Base-by-base conservation (phyloP, 805 yeast genomes). In the Scheffersomyces lignosus region DNA sequence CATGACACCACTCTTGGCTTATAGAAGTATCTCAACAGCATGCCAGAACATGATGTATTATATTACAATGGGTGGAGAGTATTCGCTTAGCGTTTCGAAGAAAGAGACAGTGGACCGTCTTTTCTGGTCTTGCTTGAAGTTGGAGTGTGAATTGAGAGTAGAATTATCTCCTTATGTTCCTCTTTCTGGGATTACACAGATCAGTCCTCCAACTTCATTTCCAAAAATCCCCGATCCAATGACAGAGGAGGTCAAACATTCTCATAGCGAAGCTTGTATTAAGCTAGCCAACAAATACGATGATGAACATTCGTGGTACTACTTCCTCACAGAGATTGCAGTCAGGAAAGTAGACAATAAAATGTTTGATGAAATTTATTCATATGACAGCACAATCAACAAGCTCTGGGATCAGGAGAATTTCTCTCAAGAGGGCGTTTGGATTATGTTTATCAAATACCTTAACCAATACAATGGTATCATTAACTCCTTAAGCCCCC, bases 291-390 rank as follows among this genome's bases (percentile, higher is more conserved):
- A 38, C 25, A 43, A 39, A 23, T 49, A 49, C 32, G 50, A 48
- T 18, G 52, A 51, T 36, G 51, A 51, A 32, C 57, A 60, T 38
- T 51, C 66, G 15, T 66, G 71, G 73, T 64, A 62, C 44, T 66
- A 43, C 32, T 66, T 58, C 38, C 45, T 66, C 28, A 66, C 70
- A 0, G 73, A 66, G 40, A 53, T 63, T 5, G 73, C 73, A 0
- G 61, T 64, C 14, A 45, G 71, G 18, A 65, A 66, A 45, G 54
- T 65, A 14, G 73, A 66, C 38, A 66, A 66, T 45, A 50, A 43
- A 18, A 47, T 66, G 51, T 61, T 45, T 38, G 63, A 64, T 41
- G 70, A 66, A 22, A 31, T 62, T 7, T 63, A 49, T 38, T 41
- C 58, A 0, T 40, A 39, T 23, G 50, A 44, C 15, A 31, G 42